Base-by-base conservation (phyloP, 768 basidiomycete genomes). In the Boletus subcaerulescens region DNA sequence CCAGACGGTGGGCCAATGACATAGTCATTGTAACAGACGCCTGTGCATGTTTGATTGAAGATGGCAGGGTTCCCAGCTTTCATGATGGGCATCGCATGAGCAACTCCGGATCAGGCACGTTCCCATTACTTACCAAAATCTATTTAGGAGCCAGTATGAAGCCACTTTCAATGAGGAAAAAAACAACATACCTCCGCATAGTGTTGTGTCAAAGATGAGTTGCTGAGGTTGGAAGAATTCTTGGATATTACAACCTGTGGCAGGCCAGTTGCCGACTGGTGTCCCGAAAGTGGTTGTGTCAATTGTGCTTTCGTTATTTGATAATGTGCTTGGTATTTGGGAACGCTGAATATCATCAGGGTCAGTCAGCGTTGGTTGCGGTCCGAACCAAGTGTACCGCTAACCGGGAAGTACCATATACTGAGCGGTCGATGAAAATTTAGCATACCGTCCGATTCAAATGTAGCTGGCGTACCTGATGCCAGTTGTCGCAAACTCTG, bases 131-230 rank as follows among this genome's bases (percentile, higher is more conserved):
- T 70, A 71, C 69, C 71, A 45, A 58, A 73, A 43, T 68, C 80
- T 69, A 29, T 50, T 17, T 14, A 42, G 26, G 12, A 12, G 31
- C 58, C 48, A 67, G 61, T 40, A 57, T 59, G 32, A 59, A 45
- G 10, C 53, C 33, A 56, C 57, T 49, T 65, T 56, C 22, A 60
- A n/a, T 7, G 11, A 38, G 22, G 17, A 61, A 60, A 50, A 55
- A 31, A 39, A 44, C 24, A 45, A 78, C 78, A 58, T 36, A 77
- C 77, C 77, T 65, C 85, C 85, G 50, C 86, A 87, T 7, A 87
- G 77, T 1, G 88, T 87, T 53, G 90, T 90, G 63, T 87, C 84
- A 52, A 91, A 81, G 17, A 89, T 83, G 41, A 91, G 75, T 53
- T 81, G 76, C 62, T 90, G 87, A 0, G 83, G 74, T 48, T 77